Percentiles rank a stretch among this genome's conserved stretches.
phyloP scores from a whole-genome alignment of 805 yeast genomes.

The Crinitomyces ghanaensis region DNA sequence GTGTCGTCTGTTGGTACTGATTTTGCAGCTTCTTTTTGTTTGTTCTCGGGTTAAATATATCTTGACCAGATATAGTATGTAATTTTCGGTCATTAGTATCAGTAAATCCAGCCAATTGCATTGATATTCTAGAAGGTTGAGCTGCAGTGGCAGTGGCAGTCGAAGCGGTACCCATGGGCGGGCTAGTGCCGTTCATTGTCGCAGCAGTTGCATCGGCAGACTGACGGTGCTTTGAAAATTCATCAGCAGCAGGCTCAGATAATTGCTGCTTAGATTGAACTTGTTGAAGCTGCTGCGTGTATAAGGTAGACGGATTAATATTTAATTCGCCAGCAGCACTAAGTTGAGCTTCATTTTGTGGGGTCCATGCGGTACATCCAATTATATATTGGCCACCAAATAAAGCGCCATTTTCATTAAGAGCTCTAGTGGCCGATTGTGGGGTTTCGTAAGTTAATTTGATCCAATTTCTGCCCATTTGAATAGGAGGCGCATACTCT shows the following conservation, averaged over 20 bases:
- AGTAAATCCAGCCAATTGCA: conserved; percentile 11
- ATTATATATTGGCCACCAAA: conserved; percentile 50
- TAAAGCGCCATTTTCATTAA: conserved; percentile 68
- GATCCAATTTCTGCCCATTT: conserved; percentile 85
- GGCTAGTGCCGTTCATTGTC: not conserved
- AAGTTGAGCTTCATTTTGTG: conserved; percentile 6
- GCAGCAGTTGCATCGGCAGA: too few species aligned
- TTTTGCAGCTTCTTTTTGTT: not conserved
- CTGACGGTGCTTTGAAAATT: not conserved
- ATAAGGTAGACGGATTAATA: conserved; percentile 3
- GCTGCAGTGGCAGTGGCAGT: not conserved
- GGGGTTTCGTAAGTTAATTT: conserved; percentile 72
- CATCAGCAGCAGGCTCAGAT: not conserved
- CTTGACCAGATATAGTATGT: conserved; percentile 16
- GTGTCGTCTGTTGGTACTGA: conserved; percentile 1
- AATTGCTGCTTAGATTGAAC: not conserved
- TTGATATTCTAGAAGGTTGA: conserved; percentile 13
- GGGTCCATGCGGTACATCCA: conserved; percentile 59
- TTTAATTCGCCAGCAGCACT: conserved; percentile 5
- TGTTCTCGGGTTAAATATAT: conserved; percentile 19
- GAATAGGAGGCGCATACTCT: conserved; percentile 46
- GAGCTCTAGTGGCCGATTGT: conserved; percentile 67
- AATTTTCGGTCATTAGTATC: conserved; percentile 6
- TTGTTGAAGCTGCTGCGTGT: conserved; percentile 3
- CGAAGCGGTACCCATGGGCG: not conserved